Base-by-base conservation (phyloP, 1,284 basidiomycete genomes). In the Moniliophthora roreri region DNA sequence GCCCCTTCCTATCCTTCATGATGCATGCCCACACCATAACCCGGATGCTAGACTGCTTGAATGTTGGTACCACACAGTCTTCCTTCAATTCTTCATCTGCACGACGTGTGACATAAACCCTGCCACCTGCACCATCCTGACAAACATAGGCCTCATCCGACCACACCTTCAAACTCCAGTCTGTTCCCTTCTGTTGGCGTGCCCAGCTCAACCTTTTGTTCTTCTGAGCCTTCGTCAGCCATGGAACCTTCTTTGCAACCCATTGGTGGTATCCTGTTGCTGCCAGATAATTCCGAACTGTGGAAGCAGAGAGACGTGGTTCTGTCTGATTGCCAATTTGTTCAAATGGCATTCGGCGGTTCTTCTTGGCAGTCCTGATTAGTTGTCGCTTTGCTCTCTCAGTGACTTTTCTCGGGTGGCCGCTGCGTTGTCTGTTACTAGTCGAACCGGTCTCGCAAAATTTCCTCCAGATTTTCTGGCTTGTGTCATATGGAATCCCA, bases 81-180 rank as follows among this genome's bases (percentile, higher is more conserved):
- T 54, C 51, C 23, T 48, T 16, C 18, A 53, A 51, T 36, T 54
- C 54, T 44, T 60, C 51, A 47, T 51, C 53, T 11, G 48, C 24
- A 26, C 47, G 26, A 7, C 50, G 23, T 41, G 55, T 59, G 21
- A 64, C 54, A 52, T 26, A 62, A 45, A 62, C 50, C 11, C 51
- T 52, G 26, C 62, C 55, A 16, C 32, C 13, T 18, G 49, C 23
- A 41, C 63, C 59, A 20, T 48, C 59, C 10, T 60, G 48, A 42
- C 57, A 54, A 49, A 64, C 44, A 40, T 61, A 64, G 52, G 37
- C 55, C 47, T 64, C 58, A 52, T 64, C 62, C 34, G 60, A 62
- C 54, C 55, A 60, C 32, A 60, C 58, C 3, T 54, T 48, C 18
- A 34, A 18, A 35, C 18, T 26, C 51, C 51, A 56, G 13, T 56